A percentile compares a stretch with the other conserved stretches of the same genome.
Conservation (phyloP, 2,329 filamentous ascomycete species). For the Helotiales sp. region DNA sequence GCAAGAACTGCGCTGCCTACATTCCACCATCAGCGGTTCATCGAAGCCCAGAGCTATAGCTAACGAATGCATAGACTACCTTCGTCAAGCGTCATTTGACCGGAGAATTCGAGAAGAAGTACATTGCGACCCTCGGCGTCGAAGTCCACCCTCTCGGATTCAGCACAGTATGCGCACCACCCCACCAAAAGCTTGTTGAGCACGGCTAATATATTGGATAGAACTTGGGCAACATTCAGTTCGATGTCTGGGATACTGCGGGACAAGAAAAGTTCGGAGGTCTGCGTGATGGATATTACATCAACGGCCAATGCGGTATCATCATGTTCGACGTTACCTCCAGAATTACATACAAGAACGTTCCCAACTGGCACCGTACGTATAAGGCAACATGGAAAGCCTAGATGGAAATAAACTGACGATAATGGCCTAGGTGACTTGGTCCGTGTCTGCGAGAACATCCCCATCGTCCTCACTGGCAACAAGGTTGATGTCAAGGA, state of each 20-base stretch:
- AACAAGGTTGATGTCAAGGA: conserved; percentile 99
- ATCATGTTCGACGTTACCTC: conserved; percentile 99
- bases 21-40: conserved; percentile 33
- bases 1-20: conserved; percentile 26
- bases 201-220: conserved; percentile 41
- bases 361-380: conserved; percentile 99
- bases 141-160: conserved; percentile 99
- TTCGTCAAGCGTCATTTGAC: conserved; percentile 99
- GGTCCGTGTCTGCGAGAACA: conserved; percentile 98
- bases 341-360: conserved; percentile 99
- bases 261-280: conserved; percentile 99
- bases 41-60: conserved; percentile 24
- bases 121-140: conserved; percentile 99
- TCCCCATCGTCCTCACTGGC: conserved; percentile 95
- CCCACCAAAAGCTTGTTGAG: conserved; percentile 5
- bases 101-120: conserved; percentile 99
- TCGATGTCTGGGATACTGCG: conserved; percentile 99
- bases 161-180: conserved; percentile 78
- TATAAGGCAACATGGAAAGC: conserved; percentile 38
- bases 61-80: conserved; percentile 73
- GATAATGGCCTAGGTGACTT: conserved; percentile 74
- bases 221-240: conserved; percentile 96
- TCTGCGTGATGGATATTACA: conserved; percentile 99
- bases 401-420: conserved; percentile 22
- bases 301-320: conserved; percentile 99